These are phyloP conservation scores for Leucocoprinus sp. DNA, from an alignment of 768 basidiomycete species.

Conservation along the genomic window DNA sequence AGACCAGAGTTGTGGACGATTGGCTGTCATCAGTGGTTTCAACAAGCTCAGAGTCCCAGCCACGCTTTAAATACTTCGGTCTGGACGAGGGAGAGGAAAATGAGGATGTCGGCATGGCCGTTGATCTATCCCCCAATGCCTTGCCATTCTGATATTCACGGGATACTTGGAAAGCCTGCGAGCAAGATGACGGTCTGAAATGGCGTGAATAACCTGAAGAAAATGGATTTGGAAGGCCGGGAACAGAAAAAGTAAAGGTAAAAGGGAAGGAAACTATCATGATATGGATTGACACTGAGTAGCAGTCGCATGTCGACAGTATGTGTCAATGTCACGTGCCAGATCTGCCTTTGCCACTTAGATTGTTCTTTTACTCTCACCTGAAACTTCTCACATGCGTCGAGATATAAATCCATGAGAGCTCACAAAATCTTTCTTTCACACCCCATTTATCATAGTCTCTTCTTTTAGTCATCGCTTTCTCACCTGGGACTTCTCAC, in stretches of 20 bases:
- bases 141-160: not conserved
- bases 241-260: conserved; percentile 60
- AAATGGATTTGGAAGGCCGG: conserved; percentile 65
- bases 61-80: conserved; percentile 37
- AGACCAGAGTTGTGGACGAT: conserved; percentile 43
- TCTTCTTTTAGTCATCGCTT: too few species aligned
- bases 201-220: conserved; percentile 15
- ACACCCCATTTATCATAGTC: too few species aligned
- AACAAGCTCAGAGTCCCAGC: conserved; percentile 61
- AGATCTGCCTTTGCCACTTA: too few species aligned
- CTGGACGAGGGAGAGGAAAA: conserved; percentile 33
- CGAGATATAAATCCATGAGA: too few species aligned
- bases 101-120: conserved; percentile 23
- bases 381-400: too few species aligned
- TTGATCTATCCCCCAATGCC: conserved; percentile 12
- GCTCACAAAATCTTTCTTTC: too few species aligned
- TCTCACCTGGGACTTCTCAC: too few species aligned
- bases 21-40: conserved; percentile 42
- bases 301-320: too few species aligned
- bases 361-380: too few species aligned
- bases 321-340: too few species aligned
- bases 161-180: too few species aligned
- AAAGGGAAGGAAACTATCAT: conserved; percentile 45
- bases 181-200: conserved; percentile 8
- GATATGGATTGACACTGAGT: not conserved